These are phyloP conservation scores for Mycena rebaudengoi DNA, from an alignment of 768 basidiomycete species.

Conservation along the genomic window DNA sequence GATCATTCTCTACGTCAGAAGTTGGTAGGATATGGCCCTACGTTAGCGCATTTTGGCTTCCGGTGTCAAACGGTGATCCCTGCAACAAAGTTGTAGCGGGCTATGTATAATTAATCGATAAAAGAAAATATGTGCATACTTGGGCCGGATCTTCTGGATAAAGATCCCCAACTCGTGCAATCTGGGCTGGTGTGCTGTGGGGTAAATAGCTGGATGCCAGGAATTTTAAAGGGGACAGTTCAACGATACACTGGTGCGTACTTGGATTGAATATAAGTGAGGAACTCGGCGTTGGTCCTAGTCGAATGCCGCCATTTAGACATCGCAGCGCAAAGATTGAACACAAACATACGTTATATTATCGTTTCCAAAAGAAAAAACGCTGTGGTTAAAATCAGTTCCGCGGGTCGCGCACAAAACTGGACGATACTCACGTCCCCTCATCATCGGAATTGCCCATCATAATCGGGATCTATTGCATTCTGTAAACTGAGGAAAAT, in stretches of 20 bases:
- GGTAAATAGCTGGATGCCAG: conserved; percentile 3
- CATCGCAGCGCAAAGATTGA: too few relatives aligned
- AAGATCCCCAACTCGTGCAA: conserved; percentile 1
- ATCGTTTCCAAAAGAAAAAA: background rate
- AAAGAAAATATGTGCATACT: background rate
- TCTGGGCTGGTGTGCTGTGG: background rate
- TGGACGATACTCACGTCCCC: conserved; percentile 45
- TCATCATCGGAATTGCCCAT: conserved; percentile 51
- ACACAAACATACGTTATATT: too few relatives aligned
- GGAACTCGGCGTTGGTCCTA: conserved; percentile 25
- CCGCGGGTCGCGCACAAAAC: too few relatives aligned
- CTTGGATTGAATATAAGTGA: conserved; percentile 11
- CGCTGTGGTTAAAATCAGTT: too few relatives aligned
- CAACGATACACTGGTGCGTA: background rate
- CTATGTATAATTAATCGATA: background rate
- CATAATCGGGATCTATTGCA: conserved; percentile 35
- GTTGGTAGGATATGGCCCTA: background rate
- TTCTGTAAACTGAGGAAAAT: too few relatives aligned
- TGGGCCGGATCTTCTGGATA: conserved; percentile 20
- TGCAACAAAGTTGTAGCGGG: background rate
- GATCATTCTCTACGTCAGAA: background rate
- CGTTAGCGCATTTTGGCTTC: conserved; percentile 10
- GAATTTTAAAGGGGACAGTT: background rate
- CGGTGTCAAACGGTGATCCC: conserved; percentile 23
- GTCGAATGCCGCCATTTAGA: too few relatives aligned